Conservation (phyloP, 2,329 filamentous ascomycete species). For the Fusarium veterinarium region DNA sequence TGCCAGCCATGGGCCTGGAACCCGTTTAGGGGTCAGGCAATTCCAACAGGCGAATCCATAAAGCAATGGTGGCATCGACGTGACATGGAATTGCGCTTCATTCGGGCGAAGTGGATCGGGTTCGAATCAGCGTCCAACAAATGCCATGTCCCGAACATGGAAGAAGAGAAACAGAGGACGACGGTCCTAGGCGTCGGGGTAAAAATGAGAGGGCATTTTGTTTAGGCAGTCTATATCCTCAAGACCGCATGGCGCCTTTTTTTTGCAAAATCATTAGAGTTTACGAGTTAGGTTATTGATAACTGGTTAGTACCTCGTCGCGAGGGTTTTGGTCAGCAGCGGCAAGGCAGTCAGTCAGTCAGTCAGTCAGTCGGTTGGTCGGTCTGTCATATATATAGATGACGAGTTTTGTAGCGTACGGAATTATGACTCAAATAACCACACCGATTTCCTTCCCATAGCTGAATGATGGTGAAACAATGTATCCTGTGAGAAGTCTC, state of each 20-base stretch:
- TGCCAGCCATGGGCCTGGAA: slow-evolving; percentile 24
- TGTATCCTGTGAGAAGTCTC: neutral
- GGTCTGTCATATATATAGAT: neutral
- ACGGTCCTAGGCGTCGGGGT: slow-evolving; percentile 29
- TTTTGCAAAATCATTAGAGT: slow-evolving; percentile 38
- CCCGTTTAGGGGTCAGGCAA: slow-evolving; percentile 17
- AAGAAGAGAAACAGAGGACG: slow-evolving; percentile 30
- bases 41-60: slow-evolving; percentile 18
- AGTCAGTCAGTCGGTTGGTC: neutral
- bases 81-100: slow-evolving; percentile 4
- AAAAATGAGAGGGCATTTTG: slow-evolving; percentile 38
- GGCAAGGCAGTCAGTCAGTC: neutral
- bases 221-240: slow-evolving; percentile 39
- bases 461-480: neutral
- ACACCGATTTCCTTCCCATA: neutral
- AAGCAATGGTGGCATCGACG: slow-evolving; percentile 17
- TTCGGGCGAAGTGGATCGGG: neutral
- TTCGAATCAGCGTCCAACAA: slow-evolving; percentile 12
- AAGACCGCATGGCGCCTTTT: slow-evolving; percentile 26
- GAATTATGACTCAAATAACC: slow-evolving; percentile 9
- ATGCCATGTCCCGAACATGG: slow-evolving; percentile 1
- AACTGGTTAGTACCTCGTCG: neutral
- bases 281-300: slow-evolving; percentile 13
- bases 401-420: neutral
- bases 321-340: neutral